Evolutionary conservation across 345 rosid genomes (phyloP), one percentile per base, ranked within the genome.

Genomic region (Barbarea vulgaris): DNA sequence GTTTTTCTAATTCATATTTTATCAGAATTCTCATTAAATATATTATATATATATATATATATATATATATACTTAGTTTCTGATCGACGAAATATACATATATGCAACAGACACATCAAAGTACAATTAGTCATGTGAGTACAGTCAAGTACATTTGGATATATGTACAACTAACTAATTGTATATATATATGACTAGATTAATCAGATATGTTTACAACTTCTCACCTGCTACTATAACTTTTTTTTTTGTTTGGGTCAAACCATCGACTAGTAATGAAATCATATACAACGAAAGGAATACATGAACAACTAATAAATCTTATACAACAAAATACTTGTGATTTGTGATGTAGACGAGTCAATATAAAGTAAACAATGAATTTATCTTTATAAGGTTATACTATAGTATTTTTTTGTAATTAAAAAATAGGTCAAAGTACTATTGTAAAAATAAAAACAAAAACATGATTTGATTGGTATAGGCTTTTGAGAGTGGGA

Each of bases 401-500:
- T 21, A 44, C 3, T 44, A 33, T 39, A 28, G 33, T 67, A 37
- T 25, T 66, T 15, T 14, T 57, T 39, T 48, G 14, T 42, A 22
- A 28, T 0, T 0, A n/a, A 69, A 30, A 61, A 11, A 30, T 1
- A 58, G 15, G 80, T 71, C 67, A 70, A 70, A 37, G 22, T 36
- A 28, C 3, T 36, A 30, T 30, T 28, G 36, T 12, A 51, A 52
- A 67, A 51, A 2, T 9, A 15, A 50, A 66, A 55, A n/a, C 9
- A 12, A 21, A 31, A 46, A 46, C 7, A 48, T 28, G 77, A 72
- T 50, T 71, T 71, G 77, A 56, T 65, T 65, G 69, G 44, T 44
- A 48, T 72, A 78, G 81, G 77, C 77, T 78, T 78, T 72, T 65
- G 69, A 39, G 64, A 72, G 27, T 57, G 68, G 14, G 81, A 70